These are phyloP conservation scores for Nemania abortiva DNA, from an alignment of 2,329 filamentous ascomycete species.

Conservation along the genomic window DNA sequence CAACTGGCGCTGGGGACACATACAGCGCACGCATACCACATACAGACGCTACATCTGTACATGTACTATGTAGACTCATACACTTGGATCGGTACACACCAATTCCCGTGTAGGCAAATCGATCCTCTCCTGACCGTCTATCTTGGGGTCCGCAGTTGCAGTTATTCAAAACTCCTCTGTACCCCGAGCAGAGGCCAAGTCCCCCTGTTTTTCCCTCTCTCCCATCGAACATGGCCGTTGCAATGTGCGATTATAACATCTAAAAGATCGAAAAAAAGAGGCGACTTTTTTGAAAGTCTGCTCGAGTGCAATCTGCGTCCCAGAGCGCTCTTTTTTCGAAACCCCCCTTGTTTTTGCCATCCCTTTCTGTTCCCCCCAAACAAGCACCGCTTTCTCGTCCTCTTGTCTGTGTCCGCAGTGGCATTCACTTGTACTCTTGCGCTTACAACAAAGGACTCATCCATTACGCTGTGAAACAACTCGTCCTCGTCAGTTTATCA, in stretches of 20 bases:
- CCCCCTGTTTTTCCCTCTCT: constrained; percentile 55
- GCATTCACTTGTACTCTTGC: constrained; percentile 66
- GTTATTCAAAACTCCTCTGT: constrained; percentile 53
- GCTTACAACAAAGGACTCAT: constrained; percentile 47
- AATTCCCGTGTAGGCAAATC: constrained; percentile 31
- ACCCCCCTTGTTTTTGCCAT: constrained; percentile 35
- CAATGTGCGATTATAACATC: constrained; percentile 67
- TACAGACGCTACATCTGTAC: constrained; percentile 18
- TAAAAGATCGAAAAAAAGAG: constrained; percentile 61
- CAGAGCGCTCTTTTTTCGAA: constrained; percentile 36
- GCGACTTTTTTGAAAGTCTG: constrained; percentile 66
- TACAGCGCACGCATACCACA: constrained; percentile 34
- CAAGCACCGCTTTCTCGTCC: constrained; percentile 31
- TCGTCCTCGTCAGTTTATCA: constrained; percentile 30
- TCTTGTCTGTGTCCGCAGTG: constrained; percentile 55
- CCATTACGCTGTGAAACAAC: constrained; percentile 38
- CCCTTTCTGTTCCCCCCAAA: constrained; percentile 21
- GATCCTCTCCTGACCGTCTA: constrained; percentile 40
- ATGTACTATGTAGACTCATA: constrained; percentile 24
- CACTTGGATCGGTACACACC: constrained; percentile 33
- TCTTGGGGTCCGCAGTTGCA: constrained; percentile 40
- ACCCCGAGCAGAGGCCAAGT: constrained; percentile 49
- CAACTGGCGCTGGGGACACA: constrained; percentile 36
- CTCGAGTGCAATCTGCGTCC: constrained; percentile 53
- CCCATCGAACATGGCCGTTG: constrained; percentile 62